These are phyloP conservation scores for Paramecium primaurelia DNA, from an alignment of 73 alveolate genomes.

Conservation along the genomic window DNA sequence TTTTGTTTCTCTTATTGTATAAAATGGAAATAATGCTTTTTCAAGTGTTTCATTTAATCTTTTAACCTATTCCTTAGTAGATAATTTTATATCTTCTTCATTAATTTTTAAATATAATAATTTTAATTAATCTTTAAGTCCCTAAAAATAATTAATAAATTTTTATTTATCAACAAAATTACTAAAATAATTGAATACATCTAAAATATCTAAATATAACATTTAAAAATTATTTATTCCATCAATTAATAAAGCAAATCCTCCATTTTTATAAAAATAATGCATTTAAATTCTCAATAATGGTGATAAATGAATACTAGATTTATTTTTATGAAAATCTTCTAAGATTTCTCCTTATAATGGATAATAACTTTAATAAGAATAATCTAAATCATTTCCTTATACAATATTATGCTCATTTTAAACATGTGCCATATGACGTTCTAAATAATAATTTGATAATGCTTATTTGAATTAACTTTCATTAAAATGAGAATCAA, in stretches of 20 bases:
- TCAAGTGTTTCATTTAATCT: background rate
- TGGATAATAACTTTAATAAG: background rate
- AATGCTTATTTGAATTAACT: background rate
- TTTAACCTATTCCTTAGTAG: background rate
- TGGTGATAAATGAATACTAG: background rate
- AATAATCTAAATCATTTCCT: background rate
- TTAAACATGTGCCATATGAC: background rate
- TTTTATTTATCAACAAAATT: background rate
- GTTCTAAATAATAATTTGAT: background rate
- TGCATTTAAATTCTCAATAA: conserved; percentile 16
- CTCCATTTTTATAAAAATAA: conserved; percentile 21
- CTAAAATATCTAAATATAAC: background rate
- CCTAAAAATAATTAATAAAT: background rate
- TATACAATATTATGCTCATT: background rate
- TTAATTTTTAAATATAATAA: background rate
- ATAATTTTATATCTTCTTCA: conserved; percentile 10
- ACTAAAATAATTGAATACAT: background rate
- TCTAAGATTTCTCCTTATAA: background rate
- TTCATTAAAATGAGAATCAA: conserved; percentile 23
- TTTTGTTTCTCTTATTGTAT: background rate
- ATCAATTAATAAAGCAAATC: background rate
- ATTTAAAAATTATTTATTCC: background rate
- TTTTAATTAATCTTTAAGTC: background rate
- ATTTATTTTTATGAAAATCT: background rate
- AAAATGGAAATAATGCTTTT: background rate